These are phyloP conservation scores for Yamadazyma taylorii DNA, from an alignment of 1,139 yeast species.

Conservation along the genomic window DNA sequence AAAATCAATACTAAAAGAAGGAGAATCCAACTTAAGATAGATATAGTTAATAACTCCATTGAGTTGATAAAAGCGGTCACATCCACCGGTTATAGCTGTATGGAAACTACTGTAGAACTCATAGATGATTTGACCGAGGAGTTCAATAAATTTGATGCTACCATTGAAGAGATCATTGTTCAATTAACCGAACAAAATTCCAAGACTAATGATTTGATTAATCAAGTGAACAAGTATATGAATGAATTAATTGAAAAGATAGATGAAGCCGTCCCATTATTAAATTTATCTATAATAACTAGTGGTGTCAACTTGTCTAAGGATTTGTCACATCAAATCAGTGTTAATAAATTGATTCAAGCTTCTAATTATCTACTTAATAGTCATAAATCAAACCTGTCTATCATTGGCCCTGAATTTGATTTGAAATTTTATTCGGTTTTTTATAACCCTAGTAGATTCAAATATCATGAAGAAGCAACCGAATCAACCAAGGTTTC, in stretches of 20 bases:
- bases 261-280: slow-evolving; percentile 69
- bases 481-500: slow-evolving; percentile 6
- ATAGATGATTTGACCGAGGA: slow-evolving; percentile 59
- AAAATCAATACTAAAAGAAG: slow-evolving; percentile 42
- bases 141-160: slow-evolving; percentile 58
- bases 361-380: slow-evolving; percentile 50
- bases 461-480: slow-evolving; percentile 37
- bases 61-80: slow-evolving; percentile 69
- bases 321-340: slow-evolving; percentile 64
- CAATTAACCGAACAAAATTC: slow-evolving; percentile 29
- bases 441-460: slow-evolving; percentile 59
- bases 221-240: slow-evolving; percentile 52
- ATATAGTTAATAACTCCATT: slow-evolving; percentile 65
- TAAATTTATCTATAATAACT: slow-evolving; percentile 66
- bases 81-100: slow-evolving; percentile 65
- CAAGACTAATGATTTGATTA: slow-evolving; percentile 37
- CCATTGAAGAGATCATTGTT: slow-evolving; percentile 35
- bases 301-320: slow-evolving; percentile 66
- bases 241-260: slow-evolving; percentile 49
- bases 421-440: slow-evolving; percentile 61
- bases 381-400: slow-evolving; percentile 11
- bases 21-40: slow-evolving; percentile 59
- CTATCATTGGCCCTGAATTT: slow-evolving; percentile 54
- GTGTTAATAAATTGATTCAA: slow-evolving; percentile 37
- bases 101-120: slow-evolving; percentile 33